These are phyloP conservation scores for Fusarium bactridioides DNA, from an alignment of 2,329 filamentous ascomycete species.

Conservation along the genomic window DNA sequence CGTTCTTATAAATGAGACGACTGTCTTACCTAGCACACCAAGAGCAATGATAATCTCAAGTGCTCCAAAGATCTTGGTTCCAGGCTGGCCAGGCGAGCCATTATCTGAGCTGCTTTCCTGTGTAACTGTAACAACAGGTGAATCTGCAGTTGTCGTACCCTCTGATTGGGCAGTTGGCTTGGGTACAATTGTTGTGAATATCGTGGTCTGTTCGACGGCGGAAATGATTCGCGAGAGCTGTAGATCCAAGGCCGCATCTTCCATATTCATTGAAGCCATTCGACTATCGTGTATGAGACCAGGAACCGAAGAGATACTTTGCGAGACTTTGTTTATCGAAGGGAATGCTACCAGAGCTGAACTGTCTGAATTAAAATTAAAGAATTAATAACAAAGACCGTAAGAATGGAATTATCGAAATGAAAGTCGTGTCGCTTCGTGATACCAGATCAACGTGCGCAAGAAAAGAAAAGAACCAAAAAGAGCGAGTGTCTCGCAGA, in stretches of 20 bases:
- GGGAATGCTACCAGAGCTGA: conserved; percentile 14
- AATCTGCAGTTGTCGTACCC: neutral
- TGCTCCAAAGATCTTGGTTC: conserved; percentile 14
- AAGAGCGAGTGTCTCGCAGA: neutral
- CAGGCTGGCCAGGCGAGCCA: neutral
- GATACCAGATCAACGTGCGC: conserved; percentile 27
- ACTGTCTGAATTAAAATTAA: conserved; percentile 17
- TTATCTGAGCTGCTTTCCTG: conserved; percentile 3
- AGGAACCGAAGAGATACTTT: neutral
- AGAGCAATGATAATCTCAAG: conserved; percentile 37
- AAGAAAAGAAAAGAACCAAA: neutral
- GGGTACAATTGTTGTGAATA: conserved; percentile 36
- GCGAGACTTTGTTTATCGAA: neutral
- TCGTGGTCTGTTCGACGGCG: conserved; percentile 32
- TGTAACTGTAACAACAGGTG: conserved; percentile 13
- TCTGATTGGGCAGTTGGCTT: conserved; percentile 5
- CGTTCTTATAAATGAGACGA: no score
- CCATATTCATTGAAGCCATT: conserved; percentile 7
- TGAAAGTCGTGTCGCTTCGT: conserved; percentile 20
- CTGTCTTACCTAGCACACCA: conserved; percentile 26
- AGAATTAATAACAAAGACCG: conserved; percentile 10
- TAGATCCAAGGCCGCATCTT: conserved; percentile 19
- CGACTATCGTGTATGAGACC: neutral
- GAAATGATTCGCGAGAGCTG: conserved; percentile 36
- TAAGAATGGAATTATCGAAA: conserved; percentile 20